Percentiles rank a stretch among this genome's conserved stretches.
Conservation (phyloP, 2,329 filamentous ascomycete species). For the Bertia moriformis region DNA sequence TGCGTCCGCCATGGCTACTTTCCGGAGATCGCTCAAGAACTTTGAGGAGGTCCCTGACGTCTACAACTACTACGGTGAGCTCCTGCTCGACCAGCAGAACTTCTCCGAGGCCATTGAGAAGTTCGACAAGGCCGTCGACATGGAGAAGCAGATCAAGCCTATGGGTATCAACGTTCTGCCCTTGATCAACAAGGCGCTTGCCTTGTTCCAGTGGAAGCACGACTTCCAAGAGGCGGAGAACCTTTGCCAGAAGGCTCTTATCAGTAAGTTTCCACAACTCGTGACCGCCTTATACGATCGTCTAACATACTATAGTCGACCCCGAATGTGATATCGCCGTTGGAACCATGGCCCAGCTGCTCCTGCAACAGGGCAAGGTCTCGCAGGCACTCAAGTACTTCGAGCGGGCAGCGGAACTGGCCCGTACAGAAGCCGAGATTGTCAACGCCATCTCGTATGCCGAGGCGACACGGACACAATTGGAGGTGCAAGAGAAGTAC, state of each 20-base stretch:
- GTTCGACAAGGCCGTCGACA: slow-evolving; percentile 95
- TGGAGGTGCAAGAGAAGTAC: slow-evolving; percentile 81
- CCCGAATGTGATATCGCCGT: slow-evolving; percentile 98
- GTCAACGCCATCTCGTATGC: slow-evolving; percentile 94
- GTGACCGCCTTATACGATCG: slow-evolving; percentile 6
- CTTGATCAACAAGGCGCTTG: slow-evolving; percentile 94
- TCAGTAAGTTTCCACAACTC: slow-evolving; percentile 66
- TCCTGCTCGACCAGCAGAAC: slow-evolving; percentile 91
- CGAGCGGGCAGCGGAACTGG: slow-evolving; percentile 86
- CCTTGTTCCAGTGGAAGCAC: slow-evolving; percentile 95
- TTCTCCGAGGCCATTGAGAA: slow-evolving; percentile 92
- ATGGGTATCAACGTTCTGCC: slow-evolving; percentile 95
- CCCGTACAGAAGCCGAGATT: slow-evolving; percentile 86
- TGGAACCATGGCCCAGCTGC: slow-evolving; percentile 92
- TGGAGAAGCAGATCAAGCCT: slow-evolving; percentile 89
- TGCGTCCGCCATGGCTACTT: slow-evolving; percentile 95
- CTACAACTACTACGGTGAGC: slow-evolving; percentile 98
- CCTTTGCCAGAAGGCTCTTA: slow-evolving; percentile 90
- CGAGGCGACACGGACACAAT: slow-evolving; percentile 87
- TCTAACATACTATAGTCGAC: slow-evolving; percentile 50
- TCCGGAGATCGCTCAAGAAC: slow-evolving; percentile 95
- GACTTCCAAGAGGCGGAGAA: slow-evolving; percentile 91
- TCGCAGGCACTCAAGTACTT: slow-evolving; percentile 92
- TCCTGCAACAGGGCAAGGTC: slow-evolving; percentile 95
- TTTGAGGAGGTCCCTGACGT: slow-evolving; percentile 93